Base-by-base conservation (phyloP, 352 stramenopile species). In the Phytopythium cucurbitacearum region DNA sequence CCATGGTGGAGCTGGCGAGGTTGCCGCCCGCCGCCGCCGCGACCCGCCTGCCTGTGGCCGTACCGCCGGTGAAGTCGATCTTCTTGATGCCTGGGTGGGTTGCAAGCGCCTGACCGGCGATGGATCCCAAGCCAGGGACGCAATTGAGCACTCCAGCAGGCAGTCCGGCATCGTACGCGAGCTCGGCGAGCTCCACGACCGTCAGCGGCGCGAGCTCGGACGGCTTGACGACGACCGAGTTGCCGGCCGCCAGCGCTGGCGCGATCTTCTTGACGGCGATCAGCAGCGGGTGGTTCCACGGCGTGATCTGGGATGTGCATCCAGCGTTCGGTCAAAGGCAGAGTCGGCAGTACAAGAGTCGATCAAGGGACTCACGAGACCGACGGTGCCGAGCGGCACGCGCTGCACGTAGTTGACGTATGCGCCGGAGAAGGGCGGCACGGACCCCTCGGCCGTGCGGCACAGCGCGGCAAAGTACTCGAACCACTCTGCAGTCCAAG, bases 211-310 rank as follows among this genome's bases (percentile, higher is more conserved):
- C 76, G 10, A 93, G 54, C 63, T 96, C 87, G 7, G 85, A 93
- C 21, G 87, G 83, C 57, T 96, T 96, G 21, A 96, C 63, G n/a
- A 96, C 83, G 12, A 93, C 64, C 7, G 76, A 80, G 54, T 88
- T 94, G 28, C 87, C 87, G 0, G 76, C 77, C 5, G 87, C 87
- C 12, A 96, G 62, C 16, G 72, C 73, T 13, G 71, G 71, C 7
- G 71, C 69, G 40, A 81, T 59, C 60, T 91, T 91, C 69, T 89
- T 94, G 37, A 80, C 60, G 21, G 82, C 67, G 51, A 94, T 93
- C 32, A 94, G 62, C 56, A 92, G 53, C 39, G 85, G 85, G 42
- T 92, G 86, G 62, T 94, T 94, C 64, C 71, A 94, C 33, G 84
- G 80, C n/a, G 73, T 85, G 54, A 94, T 87, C 71, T 81, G 41